Base-by-base conservation (phyloP, 1,139 yeast species). In the Protomyces pachydermus region DNA sequence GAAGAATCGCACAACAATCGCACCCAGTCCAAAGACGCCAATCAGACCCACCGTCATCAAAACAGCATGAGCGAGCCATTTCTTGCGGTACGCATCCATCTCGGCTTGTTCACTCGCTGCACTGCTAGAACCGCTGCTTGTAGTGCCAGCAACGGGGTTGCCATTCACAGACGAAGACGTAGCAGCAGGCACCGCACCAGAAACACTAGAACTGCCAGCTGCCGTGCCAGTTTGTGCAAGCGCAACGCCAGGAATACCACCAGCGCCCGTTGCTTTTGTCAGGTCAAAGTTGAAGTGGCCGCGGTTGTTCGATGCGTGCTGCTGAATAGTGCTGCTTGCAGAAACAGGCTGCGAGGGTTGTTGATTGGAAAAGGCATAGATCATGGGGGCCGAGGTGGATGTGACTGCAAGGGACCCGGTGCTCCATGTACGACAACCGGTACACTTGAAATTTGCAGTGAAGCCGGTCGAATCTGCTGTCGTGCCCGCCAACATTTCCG, bases 391-490 rank as follows among this genome's bases (percentile, higher is more conserved):
- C 12, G 42, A 18, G 4, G 56, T 28, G 23, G 38, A 25, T 2
- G 39, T 52, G 2, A 18, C 23, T 12, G 16, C 14, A 14, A 52
- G 39, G 8, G 56, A 28, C 5, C 56, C 56, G 1, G 42, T 52
- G 10, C 42, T 28, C 56, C 56, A 52, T 32, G 56, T 34, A 3
- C 56, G 56, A 35, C 56, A 52, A 18, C 37, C 37, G 18, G 42
- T 52, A 20, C 56, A 52, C 42, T 52, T 52, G 20, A 52, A 32
- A n/a, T 52, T 52, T 4, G 56, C 56, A 9, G 56, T 52, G 16
- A 32, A 52, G 12, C 18, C 16, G 23, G 39, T 9, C 12, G 37
- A 32, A 20, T 32, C 32, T 12, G n/a, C 32, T 9, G n/a, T n/a
- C 2, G 56, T 52, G 56, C 56, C 56, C 2, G 10, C 10, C 9